A percentile compares a stretch with the other conserved stretches of the same genome.
These are phyloP conservation scores for Glycine latifolia DNA, from an alignment of 306 rosid genomes.

Conservation along the genomic window DNA sequence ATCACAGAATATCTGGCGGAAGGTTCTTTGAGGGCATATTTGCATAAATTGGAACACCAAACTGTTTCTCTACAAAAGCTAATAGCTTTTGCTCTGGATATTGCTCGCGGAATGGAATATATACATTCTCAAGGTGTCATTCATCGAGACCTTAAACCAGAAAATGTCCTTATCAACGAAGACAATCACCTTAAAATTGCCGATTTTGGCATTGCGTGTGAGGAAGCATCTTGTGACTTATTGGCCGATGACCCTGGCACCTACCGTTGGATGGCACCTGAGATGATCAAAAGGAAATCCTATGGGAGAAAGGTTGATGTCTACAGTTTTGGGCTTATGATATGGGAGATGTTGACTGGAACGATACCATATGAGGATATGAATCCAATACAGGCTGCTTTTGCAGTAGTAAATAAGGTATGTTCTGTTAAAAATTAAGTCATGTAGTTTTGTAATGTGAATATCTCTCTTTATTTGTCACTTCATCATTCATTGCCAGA, in stretches of 20 bases:
- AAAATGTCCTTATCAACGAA: constrained; percentile 74
- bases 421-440: constrained; percentile 12
- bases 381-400: constrained; percentile 98
- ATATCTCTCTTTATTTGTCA: constrained; percentile 22
- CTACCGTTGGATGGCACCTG: constrained; percentile 99
- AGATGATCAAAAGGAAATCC: constrained; percentile 90
- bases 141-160: constrained; percentile 96
- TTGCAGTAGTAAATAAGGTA: constrained; percentile 95
- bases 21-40: constrained; percentile 88
- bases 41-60: constrained; percentile 75
- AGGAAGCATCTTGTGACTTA: constrained; percentile 74
- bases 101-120: constrained; percentile 91
- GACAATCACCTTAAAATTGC: constrained; percentile 80
- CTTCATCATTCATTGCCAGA: background rate
- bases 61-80: constrained; percentile 65
- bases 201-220: constrained; percentile 95
- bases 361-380: constrained; percentile 88
- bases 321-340: constrained; percentile 87
- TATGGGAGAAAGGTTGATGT: constrained; percentile 91
- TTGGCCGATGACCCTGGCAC: constrained; percentile 95
- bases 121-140: constrained; percentile 87
- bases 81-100: constrained; percentile 74
- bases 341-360: constrained; percentile 96
- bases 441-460: constrained; percentile 20
- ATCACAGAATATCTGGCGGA: constrained; percentile 82